Conservation (phyloP, 108 stramenopile genomes). For the Mediolabrus comicus region DNA sequence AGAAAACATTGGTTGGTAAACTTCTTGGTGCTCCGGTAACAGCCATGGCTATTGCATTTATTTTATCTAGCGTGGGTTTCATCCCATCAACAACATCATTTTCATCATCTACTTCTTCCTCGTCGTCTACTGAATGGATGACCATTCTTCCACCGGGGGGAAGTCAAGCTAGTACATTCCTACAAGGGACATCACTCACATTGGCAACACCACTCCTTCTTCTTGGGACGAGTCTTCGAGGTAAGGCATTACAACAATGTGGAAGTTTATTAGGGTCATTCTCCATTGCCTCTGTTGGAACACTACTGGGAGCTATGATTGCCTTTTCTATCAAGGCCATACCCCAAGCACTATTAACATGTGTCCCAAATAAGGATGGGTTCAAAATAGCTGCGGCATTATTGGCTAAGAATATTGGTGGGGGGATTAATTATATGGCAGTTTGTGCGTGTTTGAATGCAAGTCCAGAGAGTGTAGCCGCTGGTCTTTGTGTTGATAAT, state of each 20-base stretch:
- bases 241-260: constrained; percentile 25
- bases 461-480: constrained; percentile 67
- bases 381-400: constrained; percentile 70
- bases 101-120: not conserved
- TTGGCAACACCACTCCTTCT: constrained; percentile 77
- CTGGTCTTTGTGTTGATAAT: constrained; percentile 73
- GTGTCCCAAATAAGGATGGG: constrained; percentile 49
- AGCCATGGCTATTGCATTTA: constrained; percentile 79
- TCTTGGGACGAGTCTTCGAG: constrained; percentile 69
- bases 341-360: constrained; percentile 20
- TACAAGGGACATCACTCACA: constrained; percentile 40
- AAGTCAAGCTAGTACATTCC: constrained; percentile 26
- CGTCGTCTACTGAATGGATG: not conserved
- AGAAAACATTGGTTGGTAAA: constrained; percentile 53
- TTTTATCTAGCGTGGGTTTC: constrained; percentile 59
- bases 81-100: constrained; percentile 1
- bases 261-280: constrained; percentile 66
- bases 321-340: constrained; percentile 45
- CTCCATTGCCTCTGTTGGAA: constrained; percentile 54
- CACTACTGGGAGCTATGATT: constrained; percentile 54
- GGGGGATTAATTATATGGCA: constrained; percentile 84
- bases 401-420: constrained; percentile 84
- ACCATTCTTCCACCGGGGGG: constrained; percentile 61
- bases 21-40: constrained; percentile 79
- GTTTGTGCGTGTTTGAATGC: constrained; percentile 59